These are phyloP conservation scores for Dryas drummondii DNA, from an alignment of 306 rosid species.

Conservation along the genomic window DNA sequence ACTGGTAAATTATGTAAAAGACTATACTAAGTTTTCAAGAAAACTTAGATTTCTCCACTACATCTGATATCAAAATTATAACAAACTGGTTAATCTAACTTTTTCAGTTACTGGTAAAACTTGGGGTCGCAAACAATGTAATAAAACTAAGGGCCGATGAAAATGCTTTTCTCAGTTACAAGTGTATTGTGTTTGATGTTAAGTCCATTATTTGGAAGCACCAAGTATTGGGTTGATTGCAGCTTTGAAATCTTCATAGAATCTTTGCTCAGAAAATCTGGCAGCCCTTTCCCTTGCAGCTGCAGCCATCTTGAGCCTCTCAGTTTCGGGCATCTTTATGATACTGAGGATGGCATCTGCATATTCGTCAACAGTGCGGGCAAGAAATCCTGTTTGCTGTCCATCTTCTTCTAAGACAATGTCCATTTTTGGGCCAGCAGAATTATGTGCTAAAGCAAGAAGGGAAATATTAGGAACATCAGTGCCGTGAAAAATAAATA, in stretches of 20 bases:
- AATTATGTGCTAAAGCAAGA: conserved; percentile 70
- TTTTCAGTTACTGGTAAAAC: background rate
- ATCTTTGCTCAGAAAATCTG: conserved; percentile 81
- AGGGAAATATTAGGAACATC: conserved; percentile 22
- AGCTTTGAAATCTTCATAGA: conserved; percentile 75
- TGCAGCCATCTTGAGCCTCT: conserved; percentile 71
- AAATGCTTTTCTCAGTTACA: background rate
- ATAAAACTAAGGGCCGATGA: background rate
- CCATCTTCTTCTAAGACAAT: conserved; percentile 82
- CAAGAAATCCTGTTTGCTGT: conserved; percentile 83
- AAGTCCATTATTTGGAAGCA: conserved; percentile 33
- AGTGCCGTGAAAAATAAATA: conserved; percentile 2
- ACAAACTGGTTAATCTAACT: background rate
- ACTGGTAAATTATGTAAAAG: too few species aligned
- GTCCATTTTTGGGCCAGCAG: conserved; percentile 99
- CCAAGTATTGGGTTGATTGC: conserved; percentile 54
- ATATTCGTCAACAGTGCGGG: conserved; percentile 66
- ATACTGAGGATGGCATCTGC: conserved; percentile 68
- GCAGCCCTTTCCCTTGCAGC: conserved; percentile 84
- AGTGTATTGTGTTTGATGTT: background rate
- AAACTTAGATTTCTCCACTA: too few species aligned
- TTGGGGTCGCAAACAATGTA: background rate
- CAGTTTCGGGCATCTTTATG: conserved; percentile 57
- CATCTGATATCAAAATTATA: background rate
- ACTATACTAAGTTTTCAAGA: too few species aligned